Base-by-base conservation (phyloP, 331 rosid genomes). In the Rhamnella rubrinervis region DNA sequence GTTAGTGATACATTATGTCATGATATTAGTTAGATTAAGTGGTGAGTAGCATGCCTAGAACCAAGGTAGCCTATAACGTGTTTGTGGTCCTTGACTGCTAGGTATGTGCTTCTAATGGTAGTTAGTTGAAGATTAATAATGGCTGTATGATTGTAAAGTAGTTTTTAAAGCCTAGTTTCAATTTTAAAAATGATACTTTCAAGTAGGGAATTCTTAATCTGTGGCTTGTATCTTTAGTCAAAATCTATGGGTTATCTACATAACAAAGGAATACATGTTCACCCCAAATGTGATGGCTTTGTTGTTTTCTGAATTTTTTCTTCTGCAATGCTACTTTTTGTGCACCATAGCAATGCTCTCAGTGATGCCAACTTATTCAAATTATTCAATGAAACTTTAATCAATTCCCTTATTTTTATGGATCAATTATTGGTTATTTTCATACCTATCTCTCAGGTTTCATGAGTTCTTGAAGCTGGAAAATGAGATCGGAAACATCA, bases 401-500 rank as follows among this genome's bases (percentile, higher is more conserved):
- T 64, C n/a, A 19, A 18, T 68, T 69, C 51, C 21, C 41, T 19
- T n/a, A 26, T 17, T 55, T 61, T 61, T 21, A 47, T 50, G n/a
- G 53, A 13, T 63, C 74, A 44, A 15, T 47, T 65, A 58, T 49
- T 53, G 70, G 58, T 74, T 73, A 71, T 77, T 61, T 71, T 78
- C 52, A 26, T 53, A 72, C 72, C 56, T 17, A 72, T 75, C 64
- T 75, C 51, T 62, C 92, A 95, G 99, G 89, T 95, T 95, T 78
- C 97, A 95, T 46, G 96, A 89, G 77, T 95, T 95, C 85, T 77
- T 95, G 73, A 95, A 95, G 89, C 91, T 95, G 68, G 97, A 89
- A 87, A 95, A 95, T 85, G 99, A 95, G 85, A 87, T 91, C 56
- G 97, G 99, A 81, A 95, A 91, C 84, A 95, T 95, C 73, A 91